These are phyloP conservation scores for Macadamia tetraphylla DNA, from an alignment of 164 flowering plant genomes.

Conservation along the genomic window DNA sequence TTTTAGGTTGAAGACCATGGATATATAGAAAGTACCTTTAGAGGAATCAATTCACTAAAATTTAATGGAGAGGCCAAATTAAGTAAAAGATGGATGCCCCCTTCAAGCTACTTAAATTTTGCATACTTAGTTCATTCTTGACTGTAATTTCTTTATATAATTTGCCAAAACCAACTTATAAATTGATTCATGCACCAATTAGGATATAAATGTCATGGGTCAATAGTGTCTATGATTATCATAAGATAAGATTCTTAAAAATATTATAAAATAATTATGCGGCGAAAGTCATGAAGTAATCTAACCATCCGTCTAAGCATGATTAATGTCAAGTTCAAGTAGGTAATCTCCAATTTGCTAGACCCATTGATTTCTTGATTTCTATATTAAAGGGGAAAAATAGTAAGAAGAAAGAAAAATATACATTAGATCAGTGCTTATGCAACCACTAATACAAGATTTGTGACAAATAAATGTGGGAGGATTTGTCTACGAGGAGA, in stretches of 20 bases:
- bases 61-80: too few species aligned
- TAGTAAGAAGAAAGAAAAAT: neutral
- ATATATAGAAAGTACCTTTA: too few species aligned
- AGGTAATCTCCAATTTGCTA: neutral
- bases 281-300: too few species aligned
- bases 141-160: neutral
- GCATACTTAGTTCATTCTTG: too few species aligned
- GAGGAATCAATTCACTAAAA: too few species aligned
- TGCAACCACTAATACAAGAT: slow-evolving; percentile 6
- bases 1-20: too few species aligned
- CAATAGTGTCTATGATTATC: neutral
- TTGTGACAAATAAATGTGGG: slow-evolving; percentile 9
- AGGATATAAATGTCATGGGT: neutral
- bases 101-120: too few species aligned
- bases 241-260: too few species aligned
- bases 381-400: neutral
- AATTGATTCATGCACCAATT: too few species aligned
- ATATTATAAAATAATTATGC: too few species aligned
- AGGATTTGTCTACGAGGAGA: slow-evolving; percentile 7
- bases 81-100: too few species aligned
- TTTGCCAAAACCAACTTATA: neutral
- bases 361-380: neutral
- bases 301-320: neutral
- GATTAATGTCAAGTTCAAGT: neutral
- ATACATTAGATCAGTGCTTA: slow-evolving; percentile 1